phyloP scores from a whole-genome alignment of 345 rosid genomes.

The Eucalyptus virginea region DNA sequence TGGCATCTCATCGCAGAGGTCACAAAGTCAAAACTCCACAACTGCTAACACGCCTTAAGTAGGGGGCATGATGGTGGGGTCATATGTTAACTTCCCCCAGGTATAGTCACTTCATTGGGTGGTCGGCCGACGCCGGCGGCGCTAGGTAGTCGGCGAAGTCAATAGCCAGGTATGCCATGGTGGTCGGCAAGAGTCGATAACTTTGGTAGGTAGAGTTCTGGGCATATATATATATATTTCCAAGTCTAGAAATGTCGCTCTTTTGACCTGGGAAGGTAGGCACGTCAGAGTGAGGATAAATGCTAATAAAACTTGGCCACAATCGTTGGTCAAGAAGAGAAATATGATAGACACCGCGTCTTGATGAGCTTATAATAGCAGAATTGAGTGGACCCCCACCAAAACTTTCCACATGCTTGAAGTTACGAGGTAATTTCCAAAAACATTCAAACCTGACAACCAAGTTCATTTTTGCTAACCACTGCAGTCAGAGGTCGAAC shows the following conservation, averaged over 20 bases:
- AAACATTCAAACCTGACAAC: background rate
- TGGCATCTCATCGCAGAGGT: too few species aligned
- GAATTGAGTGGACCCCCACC: background rate
- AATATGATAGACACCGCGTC: background rate
- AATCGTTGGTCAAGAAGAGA: background rate
- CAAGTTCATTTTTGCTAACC: background rate
- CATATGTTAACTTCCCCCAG: accelerated
- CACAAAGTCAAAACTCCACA: too few species aligned
- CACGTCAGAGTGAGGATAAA: background rate
- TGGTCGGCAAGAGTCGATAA: too few species aligned
- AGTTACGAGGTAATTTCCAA: background rate
- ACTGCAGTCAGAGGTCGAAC: background rate
- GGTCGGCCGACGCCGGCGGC: too few species aligned
- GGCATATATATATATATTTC: too few species aligned
- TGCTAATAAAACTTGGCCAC: background rate
- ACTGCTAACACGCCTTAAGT: accelerated
- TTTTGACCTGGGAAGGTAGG: background rate
- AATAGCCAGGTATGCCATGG: too few species aligned
- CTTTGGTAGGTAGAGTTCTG: too few species aligned
- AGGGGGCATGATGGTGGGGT: accelerated
- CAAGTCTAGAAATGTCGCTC: background rate
- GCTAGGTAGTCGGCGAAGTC: too few species aligned
- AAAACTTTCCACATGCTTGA: background rate
- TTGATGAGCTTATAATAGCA: background rate
- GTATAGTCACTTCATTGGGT: too few species aligned